Conservation (phyloP, 164 flowering plant genomes). For the Annona squamosa region DNA sequence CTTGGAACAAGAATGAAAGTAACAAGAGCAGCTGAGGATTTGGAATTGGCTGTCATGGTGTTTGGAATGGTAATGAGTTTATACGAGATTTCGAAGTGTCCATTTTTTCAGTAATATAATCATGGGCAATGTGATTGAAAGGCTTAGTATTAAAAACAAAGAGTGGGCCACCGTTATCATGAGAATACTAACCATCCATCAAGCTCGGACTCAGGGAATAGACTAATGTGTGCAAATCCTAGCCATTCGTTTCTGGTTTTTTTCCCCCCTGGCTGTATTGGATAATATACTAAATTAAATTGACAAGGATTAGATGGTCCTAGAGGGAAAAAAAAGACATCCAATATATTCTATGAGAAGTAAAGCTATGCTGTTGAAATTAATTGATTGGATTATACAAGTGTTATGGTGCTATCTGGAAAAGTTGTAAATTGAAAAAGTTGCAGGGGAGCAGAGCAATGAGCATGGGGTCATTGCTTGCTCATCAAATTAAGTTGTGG, state of each 20-base stretch:
- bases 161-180: background rate
- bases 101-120: background rate
- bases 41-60: constrained; percentile 24
- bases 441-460: too few species aligned
- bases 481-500: constrained; percentile 23
- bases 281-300: background rate
- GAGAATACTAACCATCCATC: too few species aligned
- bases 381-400: background rate
- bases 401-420: background rate
- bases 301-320: too few species aligned
- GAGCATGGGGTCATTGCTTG: background rate
- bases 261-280: background rate
- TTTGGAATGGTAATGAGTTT: background rate
- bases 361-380: background rate
- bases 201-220: background rate
- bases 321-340: too few species aligned
- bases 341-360: too few species aligned
- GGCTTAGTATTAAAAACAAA: background rate
- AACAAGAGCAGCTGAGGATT: constrained; percentile 18
- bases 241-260: background rate
- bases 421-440: background rate
- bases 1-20: constrained; percentile 20
- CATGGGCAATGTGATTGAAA: background rate
- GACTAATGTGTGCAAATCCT: background rate
- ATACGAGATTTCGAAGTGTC: background rate